Evolutionary conservation across 257 asterid genomes (phyloP), one percentile per base, ranked within the genome.

Genomic region (Forsythia viridissima): DNA sequence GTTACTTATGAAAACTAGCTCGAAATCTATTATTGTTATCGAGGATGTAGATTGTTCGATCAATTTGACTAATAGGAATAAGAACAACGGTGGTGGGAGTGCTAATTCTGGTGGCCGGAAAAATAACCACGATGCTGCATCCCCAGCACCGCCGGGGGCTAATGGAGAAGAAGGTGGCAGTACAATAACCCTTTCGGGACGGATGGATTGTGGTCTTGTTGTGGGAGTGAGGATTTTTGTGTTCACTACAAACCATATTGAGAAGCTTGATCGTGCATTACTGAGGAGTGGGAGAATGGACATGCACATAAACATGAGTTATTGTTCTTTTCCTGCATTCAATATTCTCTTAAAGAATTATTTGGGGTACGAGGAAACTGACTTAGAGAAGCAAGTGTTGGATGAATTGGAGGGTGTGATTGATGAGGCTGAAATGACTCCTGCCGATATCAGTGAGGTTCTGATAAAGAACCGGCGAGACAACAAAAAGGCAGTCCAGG

Each of bases 261-360:
- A 93, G 87, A 95, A 90, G 87, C 93, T 95, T 4, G 99, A 95
- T 82, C 96, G 98, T 3, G 98, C 99, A 18, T 59, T 95, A 89
- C 18, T 95, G 82, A 89, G 99, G 89, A 81, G 97, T 9, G 99
- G 99, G 38, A 80, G 99, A 59, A 95, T 95, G 99, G 99, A 95
- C 90, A 93, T 92, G 98, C 99, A 93, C 52, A 83, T 95, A 34
- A 89, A 82, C 88, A 94, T 95, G 99, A 90, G 96, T 76, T 91
- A 86, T 73, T 93, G 96, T 38, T 83, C 94, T 1, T 90, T 86
- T 8, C 87, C 91, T 0, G 84, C 97, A 0, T 76, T 95, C 79
- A 89, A 84, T 82, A 93, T 95, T 48, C 88, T 93, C 36, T 30
- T 95, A 74, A 92, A 86, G 89, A 95, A 93, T 76, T 95, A 93